Evolutionary conservation across 495 filamentous ascomycete genomes (phyloP), one percentile per base, ranked within the genome.

Genomic region (Hypoxylon rickii): DNA sequence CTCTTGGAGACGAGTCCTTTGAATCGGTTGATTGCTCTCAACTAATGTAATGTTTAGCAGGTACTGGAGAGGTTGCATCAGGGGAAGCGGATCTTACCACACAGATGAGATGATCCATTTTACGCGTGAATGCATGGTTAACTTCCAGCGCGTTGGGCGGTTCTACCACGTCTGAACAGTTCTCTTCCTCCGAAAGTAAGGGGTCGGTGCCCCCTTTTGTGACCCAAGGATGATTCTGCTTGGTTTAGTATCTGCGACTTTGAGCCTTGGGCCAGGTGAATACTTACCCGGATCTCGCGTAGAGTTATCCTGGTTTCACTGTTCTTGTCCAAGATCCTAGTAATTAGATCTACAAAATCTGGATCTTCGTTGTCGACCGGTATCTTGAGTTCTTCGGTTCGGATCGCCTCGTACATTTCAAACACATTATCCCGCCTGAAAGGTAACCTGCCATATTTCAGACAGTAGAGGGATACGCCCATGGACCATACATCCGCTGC

Each of bases 401-500:
- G 86, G 68, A 98, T 97, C 5, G 90, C 84, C 55, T 96, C 86
- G 60, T 93, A 97, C 44, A 97, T 80, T 19, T 96, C 92, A 33
- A 97, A 75, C 29, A 97, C 83, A 22, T 83, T 85, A 7, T 79
- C 72, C 45, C 87, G 79, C 57, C 89, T 87, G 62, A 97, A 98
- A 0, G 94, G 94, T 37, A 98, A 82, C 34, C 73, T 77, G 11
- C 94, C 94, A 69, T 94, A 98, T 34, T 89, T 81, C 16, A 98
- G 79, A 68, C 94, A 98, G 66, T 96, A 97, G 10, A 98, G 73
- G 1, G 92, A 93, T 2, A 97, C 87, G 6, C 94, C 94, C 95
- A 98, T 98, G 0, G 95, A 96, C 94, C 94, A 98, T 21, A 97
- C 88, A 73, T 98, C 94, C 5, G 91, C 90, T 2, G 94, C 91